Conservation (phyloP, 305 asterid species). For the Fraxinus baroniana region DNA sequence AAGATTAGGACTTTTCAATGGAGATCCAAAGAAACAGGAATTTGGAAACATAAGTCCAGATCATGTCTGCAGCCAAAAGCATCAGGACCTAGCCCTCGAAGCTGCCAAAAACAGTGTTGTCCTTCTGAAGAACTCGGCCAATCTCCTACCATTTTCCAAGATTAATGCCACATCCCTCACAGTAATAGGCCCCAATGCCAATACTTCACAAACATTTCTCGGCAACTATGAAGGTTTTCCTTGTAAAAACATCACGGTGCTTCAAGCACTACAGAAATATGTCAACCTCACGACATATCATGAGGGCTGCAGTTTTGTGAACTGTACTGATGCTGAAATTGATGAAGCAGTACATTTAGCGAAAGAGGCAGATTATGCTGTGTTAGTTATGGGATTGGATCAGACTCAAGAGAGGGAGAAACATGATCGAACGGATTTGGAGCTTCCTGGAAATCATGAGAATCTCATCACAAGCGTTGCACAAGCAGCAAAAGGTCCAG, state of each 20-base stretch:
- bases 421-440: slow-evolving; percentile 50
- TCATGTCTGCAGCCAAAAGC: slow-evolving; percentile 51
- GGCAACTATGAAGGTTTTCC: slow-evolving; percentile 71
- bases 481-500: slow-evolving; percentile 45
- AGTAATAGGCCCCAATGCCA: slow-evolving; percentile 59
- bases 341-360: slow-evolving; percentile 43
- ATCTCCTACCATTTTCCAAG: slow-evolving; percentile 57
- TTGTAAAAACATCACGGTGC: slow-evolving; percentile 49
- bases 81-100: slow-evolving; percentile 55
- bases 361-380: slow-evolving; percentile 47
- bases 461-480: slow-evolving; percentile 44
- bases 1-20: slow-evolving; percentile 62
- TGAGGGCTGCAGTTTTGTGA: slow-evolving; percentile 47
- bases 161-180: slow-evolving; percentile 38
- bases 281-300: slow-evolving; percentile 27
- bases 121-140: slow-evolving; percentile 52
- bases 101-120: slow-evolving; percentile 62
- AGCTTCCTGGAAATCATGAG: slow-evolving; percentile 65
- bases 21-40: slow-evolving; percentile 41
- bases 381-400: slow-evolving; percentile 72
- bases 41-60: slow-evolving; percentile 38
- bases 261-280: slow-evolving; percentile 47
- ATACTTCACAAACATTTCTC: slow-evolving; percentile 27
- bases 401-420: slow-evolving; percentile 57
- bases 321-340: slow-evolving; percentile 45